Evolutionary conservation across 768 basidiomycete genomes (phyloP), one percentile per base, ranked within the genome.

Genomic region (Podaxis mareebaensis): DNA sequence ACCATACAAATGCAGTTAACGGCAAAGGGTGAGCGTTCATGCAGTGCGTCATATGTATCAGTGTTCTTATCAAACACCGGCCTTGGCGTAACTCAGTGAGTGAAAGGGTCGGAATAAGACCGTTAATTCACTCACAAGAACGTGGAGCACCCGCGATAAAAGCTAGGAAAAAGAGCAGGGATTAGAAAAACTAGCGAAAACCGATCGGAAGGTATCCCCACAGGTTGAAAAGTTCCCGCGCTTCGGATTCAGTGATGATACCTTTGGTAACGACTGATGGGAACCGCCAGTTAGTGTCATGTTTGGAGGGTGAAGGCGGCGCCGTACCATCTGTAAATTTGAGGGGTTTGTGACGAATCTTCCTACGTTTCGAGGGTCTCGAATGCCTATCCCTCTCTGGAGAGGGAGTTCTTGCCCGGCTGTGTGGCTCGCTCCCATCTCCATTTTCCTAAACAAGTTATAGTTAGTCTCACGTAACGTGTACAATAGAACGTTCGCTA

Each of bases 1-100:
- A 96, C 93, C 89, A 95, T 93, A 72, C 95, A 95, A 38, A 98
- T 96, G 22, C 89, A 87, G 67, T 96, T 88, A 24, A 98, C 89
- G 46, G 93, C 93, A 76, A 96, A 97, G 0, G 95, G 96, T 57
- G 95, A 96, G 53, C 95, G 88, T 62, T 90, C 85, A 70, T 92
- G 93, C 61, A 98, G 78, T 48, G 86, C 84, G 51, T 95, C 92
- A 74, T 86, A 97, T 0, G 92, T 95, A 73, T 98, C 95, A n/a
- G 83, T 78, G 48, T 77, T 82, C 3, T 81, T 83, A 74, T 97
- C 94, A 70, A 95, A 96, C 4, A 96, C 88, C 49, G 96, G 92
- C 42, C 83, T 84, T 60, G 26, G 46, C 56, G 65, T 48, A 53
- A 53, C 58, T 66, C n/a, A 58, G 36, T 8, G 57, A 58, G 39